Evolutionary conservation across 1,139 yeast species (phyloP).

Genomic region (Zygosaccharomyces sapae): DNA sequence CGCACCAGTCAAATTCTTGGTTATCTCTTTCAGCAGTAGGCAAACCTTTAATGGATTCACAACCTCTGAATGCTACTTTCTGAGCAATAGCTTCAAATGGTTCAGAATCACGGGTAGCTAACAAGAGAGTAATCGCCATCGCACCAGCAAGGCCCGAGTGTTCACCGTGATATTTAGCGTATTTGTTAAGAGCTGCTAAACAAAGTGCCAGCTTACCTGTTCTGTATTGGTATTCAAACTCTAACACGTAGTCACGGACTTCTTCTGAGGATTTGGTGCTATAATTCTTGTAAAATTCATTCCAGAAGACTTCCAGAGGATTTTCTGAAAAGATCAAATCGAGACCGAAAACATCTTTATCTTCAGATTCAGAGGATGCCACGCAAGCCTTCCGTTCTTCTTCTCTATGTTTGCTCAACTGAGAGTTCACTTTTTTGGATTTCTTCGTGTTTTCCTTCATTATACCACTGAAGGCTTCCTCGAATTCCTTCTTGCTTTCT

Average conservation of each 20-base stretch:
- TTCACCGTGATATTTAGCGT: conserved; percentile 19
- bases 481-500: conserved; percentile 30
- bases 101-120: conserved; percentile 23
- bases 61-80: conserved; percentile 37
- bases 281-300: conserved; percentile 39
- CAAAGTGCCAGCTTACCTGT: conserved; percentile 47
- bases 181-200: conserved; percentile 41
- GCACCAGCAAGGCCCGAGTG: conserved; percentile 26
- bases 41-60: conserved; percentile 32
- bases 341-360: conserved; percentile 45
- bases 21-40: conserved; percentile 24
- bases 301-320: conserved; percentile 42
- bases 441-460: conserved; percentile 35
- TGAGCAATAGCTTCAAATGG: conserved; percentile 34
- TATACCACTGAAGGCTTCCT: conserved; percentile 14
- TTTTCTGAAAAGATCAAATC: conserved; percentile 35
- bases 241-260: conserved; percentile 40
- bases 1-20: conserved; percentile 26
- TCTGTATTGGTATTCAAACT: conserved; percentile 42
- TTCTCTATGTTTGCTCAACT: conserved; percentile 38
- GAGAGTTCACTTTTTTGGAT: conserved; percentile 41
- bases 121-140: conserved; percentile 26
- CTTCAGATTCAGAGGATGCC: conserved; percentile 38
- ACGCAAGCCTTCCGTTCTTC: conserved; percentile 38
- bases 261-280: conserved; percentile 34